Percentiles rank a stretch among this genome's conserved stretches.
Conservation (phyloP, 2,329 filamentous ascomycete genomes). For the Chaetomium sp. region DNA sequence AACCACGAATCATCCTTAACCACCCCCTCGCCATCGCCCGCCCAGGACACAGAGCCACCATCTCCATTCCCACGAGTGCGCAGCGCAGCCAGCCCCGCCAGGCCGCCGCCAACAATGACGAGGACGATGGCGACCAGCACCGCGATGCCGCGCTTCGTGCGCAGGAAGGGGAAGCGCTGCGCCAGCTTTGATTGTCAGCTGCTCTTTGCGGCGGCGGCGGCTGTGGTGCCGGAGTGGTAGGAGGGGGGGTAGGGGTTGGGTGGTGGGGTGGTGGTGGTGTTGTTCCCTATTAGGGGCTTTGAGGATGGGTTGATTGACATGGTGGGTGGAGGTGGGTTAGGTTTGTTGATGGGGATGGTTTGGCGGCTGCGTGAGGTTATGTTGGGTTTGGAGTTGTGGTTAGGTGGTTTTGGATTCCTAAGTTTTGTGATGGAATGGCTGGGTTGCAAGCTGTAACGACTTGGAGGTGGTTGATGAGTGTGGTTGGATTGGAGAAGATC, state of each 20-base stretch:
- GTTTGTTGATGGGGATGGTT: background rate
- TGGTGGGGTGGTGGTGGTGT: background rate
- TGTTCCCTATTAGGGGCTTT: slow-evolving; percentile 4
- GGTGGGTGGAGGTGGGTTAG: background rate
- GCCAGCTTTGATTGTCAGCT: slow-evolving; percentile 38
- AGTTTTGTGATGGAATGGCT: background rate
- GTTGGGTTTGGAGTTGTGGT: background rate
- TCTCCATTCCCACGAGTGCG: slow-evolving; percentile 24
- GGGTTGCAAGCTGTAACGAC: background rate
- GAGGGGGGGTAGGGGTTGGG: background rate
- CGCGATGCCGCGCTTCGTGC: slow-evolving; percentile 38
- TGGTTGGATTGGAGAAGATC: background rate
- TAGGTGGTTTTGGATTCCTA: background rate
- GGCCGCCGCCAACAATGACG: slow-evolving; percentile 42
- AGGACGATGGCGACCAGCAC: slow-evolving; percentile 35
- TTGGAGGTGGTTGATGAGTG: background rate
- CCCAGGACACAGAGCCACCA: background rate
- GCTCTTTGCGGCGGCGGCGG: background rate
- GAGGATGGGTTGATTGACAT: slow-evolving; percentile 16
- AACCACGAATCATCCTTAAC: slow-evolving; percentile 50
- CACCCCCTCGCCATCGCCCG: slow-evolving; percentile 14
- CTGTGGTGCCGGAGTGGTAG: slow-evolving; percentile 20
- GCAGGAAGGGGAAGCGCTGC: slow-evolving; percentile 38
- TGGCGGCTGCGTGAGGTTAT: background rate
- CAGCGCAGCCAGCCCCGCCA: slow-evolving; percentile 42